These are phyloP conservation scores for Papiliotrema flavescens DNA, from an alignment of 1,284 basidiomycete species.

Conservation along the genomic window DNA sequence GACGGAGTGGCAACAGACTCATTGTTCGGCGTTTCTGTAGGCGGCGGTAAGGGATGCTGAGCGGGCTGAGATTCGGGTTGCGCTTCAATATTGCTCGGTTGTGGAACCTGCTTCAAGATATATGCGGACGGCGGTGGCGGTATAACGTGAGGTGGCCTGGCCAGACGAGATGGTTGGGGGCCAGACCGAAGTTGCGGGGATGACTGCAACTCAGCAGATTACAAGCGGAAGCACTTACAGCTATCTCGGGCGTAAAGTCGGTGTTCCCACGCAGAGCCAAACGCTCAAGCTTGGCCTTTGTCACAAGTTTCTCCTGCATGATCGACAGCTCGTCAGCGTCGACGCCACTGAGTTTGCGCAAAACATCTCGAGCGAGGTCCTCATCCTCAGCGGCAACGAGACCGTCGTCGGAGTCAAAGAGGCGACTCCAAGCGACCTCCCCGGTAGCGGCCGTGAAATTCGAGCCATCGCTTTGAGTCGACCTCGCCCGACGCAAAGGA, in stretches of 20 bases:
- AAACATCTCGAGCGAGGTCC: constrained; percentile 9
- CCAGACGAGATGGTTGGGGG: no score
- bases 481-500: not conserved
- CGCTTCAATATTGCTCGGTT: no score
- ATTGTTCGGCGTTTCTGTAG: not conserved
- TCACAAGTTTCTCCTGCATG: constrained; percentile 36
- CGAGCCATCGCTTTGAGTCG: not conserved
- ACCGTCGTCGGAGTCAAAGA: not conserved
- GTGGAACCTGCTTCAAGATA: no score
- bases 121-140: no score
- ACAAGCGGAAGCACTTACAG: no score
- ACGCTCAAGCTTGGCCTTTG: constrained; percentile 36
- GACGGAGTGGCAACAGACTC: not conserved
- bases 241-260: constrained; percentile 11
- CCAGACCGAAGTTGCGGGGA: no score
- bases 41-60: not conserved
- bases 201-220: no score
- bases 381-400: not conserved
- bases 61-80: constrained; percentile 6
- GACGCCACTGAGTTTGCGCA: constrained; percentile 30
- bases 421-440: not conserved
- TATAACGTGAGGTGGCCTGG: no score
- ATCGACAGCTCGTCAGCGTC: constrained; percentile 31
- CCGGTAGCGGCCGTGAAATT: not conserved
- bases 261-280: constrained; percentile 19